These are phyloP conservation scores for Aspergillus sclerotiicarbonarius DNA, from an alignment of 495 filamentous ascomycete genomes.

Conservation along the genomic window DNA sequence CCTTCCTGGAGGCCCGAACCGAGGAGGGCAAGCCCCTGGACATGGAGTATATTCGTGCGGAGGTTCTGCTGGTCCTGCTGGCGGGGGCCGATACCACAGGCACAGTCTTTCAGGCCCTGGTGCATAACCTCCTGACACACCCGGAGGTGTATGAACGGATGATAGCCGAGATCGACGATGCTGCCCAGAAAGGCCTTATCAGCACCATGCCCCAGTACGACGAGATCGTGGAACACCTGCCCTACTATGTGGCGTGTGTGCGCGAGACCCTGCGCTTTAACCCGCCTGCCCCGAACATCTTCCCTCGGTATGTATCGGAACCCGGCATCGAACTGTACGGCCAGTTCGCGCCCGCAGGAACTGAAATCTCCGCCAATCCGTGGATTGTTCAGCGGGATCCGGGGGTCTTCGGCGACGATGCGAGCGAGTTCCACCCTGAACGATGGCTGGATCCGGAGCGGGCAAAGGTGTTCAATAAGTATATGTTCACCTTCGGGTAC, in stretches of 20 bases:
- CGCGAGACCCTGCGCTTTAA: constrained; percentile 55
- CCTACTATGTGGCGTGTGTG: constrained; percentile 50
- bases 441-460: constrained; percentile 44
- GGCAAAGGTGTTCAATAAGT: constrained; percentile 49
- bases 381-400: constrained; percentile 52
- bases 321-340: constrained; percentile 56
- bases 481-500: constrained; percentile 54
- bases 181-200: constrained; percentile 39
- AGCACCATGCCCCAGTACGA: constrained; percentile 34
- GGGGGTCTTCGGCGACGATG: constrained; percentile 51
- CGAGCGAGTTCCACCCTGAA: constrained; percentile 36
- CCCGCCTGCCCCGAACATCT: constrained; percentile 48
- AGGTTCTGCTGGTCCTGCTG: constrained; percentile 54
- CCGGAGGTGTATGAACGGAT: constrained; percentile 49
- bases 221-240: constrained; percentile 44
- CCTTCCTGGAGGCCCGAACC: constrained; percentile 43
- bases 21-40: constrained; percentile 47
- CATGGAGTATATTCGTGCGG: constrained; percentile 51
- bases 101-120: constrained; percentile 52
- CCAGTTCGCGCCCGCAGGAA: constrained; percentile 54
- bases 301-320: constrained; percentile 46
- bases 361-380: constrained; percentile 55
- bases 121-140: constrained; percentile 51
- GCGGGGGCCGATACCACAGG: constrained; percentile 67
- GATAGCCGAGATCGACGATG: constrained; percentile 55